Base-by-base conservation (phyloP, 179 eudicot genomes). In the Beta corolliflora region DNA sequence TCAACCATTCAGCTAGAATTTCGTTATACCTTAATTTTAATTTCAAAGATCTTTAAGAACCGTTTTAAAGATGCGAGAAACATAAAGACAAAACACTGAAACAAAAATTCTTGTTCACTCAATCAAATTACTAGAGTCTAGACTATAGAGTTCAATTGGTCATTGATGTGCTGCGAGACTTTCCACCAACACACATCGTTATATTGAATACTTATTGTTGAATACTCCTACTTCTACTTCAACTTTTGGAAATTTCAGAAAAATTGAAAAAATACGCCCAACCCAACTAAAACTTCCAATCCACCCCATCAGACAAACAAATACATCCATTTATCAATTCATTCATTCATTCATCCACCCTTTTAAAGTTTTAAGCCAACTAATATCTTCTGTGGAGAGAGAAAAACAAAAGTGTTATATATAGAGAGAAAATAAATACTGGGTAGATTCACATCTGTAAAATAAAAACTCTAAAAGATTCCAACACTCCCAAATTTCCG, bases 371-470 rank as follows among this genome's bases (percentile, higher is more conserved):
- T 25, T 11, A 31, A 29, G 65, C 77, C 77, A 75, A 75, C 77
- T 75, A 75, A 75, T 75, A 75, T 75, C 77, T 31, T 58, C 77
- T 75, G 77, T 75, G 29, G 61, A 73, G 48, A 73, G 23, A 73
- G 61, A 73, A 25, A 54, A 41, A 11, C 14, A 44, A 29, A 54
- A 73, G 23, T 15, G 55, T 53, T 73, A 21, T 48, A 9, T 64
- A 16, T 16, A 58, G 66, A 58, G 65, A 75, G 48, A 75, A 18
- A 41, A 41, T 16, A 19, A 41, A 73, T 54, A n/a, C 21, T 19
- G 48, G 52, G 63, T 36, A 56, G 75, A 53, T 73, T 75, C 77
- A 75, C 25, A 56, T 75, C 77, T 75, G 63, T 73, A 12, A 19
- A 19, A 23, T 8, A 3, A 59, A 29, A 36, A 36, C 25, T 25